Conservation (phyloP, 2,329 filamentous ascomycete genomes). For the Colletotrichum incanum region DNA sequence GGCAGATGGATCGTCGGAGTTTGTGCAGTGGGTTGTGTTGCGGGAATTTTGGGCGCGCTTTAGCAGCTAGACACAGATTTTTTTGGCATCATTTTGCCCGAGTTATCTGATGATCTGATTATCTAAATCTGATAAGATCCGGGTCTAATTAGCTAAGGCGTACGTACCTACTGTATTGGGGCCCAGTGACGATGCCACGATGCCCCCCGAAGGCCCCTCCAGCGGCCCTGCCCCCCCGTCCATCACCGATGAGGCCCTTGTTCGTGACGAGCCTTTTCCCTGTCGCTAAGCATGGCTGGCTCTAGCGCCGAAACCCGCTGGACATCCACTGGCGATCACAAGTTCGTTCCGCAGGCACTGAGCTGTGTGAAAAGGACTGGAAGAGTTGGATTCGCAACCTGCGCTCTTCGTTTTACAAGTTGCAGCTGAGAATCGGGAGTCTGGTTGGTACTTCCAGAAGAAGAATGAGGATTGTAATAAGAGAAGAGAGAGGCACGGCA, state of each 20-base stretch:
- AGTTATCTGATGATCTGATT: constrained; percentile 47
- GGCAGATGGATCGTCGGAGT: background rate
- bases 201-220: constrained; percentile 20
- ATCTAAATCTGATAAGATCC: constrained; percentile 41
- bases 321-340: constrained; percentile 28
- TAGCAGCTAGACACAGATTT: background rate
- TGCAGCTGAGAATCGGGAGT: background rate
- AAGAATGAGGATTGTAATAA: background rate
- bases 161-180: constrained; percentile 31
- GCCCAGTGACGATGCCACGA: constrained; percentile 32
- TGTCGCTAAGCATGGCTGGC: background rate
- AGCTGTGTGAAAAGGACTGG: background rate
- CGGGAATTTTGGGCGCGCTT: constrained; percentile 22
- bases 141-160: constrained; percentile 42
- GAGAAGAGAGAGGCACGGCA: background rate
- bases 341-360: background rate
- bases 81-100: constrained; percentile 25
- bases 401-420: too few relatives aligned
- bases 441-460: background rate
- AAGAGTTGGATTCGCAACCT: background rate
- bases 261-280: constrained; percentile 16
- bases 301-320: constrained; percentile 30
- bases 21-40: constrained; percentile 5
- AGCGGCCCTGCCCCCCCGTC: constrained; percentile 20
- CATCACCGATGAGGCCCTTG: constrained; percentile 6